Conservation (phyloP, 2,329 filamentous ascomycete species). For the Neonectria magnoliae region DNA sequence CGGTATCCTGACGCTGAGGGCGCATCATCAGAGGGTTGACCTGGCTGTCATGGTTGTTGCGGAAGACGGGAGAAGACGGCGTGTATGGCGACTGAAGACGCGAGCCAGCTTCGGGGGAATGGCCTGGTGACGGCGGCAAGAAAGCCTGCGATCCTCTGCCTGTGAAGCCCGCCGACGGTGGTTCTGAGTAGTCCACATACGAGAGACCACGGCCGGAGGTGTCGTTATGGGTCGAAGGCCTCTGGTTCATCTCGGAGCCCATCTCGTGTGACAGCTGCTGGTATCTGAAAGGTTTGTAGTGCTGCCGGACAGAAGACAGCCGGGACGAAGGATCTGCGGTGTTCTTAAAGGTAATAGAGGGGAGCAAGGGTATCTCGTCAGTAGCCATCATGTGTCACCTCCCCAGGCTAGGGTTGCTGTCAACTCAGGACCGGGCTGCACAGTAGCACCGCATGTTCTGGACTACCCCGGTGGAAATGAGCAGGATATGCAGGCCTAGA, state of each 20-base stretch:
- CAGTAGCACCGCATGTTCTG: neutral
- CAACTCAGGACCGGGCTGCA: neutral
- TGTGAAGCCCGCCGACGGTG: neutral
- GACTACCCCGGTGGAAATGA: neutral
- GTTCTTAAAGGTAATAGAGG: neutral
- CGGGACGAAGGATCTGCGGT: neutral
- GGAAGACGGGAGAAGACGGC: slow-evolving; percentile 9
- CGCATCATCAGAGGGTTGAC: slow-evolving; percentile 14
- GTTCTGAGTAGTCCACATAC: slow-evolving; percentile 8
- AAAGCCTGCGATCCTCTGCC: neutral
- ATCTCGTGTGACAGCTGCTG: neutral
- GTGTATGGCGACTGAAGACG: slow-evolving; percentile 13
- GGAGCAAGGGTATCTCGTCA: neutral
- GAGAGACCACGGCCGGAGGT: neutral
- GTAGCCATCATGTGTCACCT: neutral
- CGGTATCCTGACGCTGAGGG: neutral
- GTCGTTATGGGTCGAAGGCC: neutral
- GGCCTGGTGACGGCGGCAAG: slow-evolving; percentile 9
- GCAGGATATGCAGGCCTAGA: neutral
- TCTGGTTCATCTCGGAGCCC: neutral
- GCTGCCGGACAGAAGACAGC: neutral
- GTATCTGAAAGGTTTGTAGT: neutral
- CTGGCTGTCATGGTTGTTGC: slow-evolving; percentile 12
- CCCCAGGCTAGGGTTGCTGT: neutral
- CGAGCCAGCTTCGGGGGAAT: neutral